Conservation (phyloP, 2,329 filamentous ascomycete species). For the Fusarium coicis region DNA sequence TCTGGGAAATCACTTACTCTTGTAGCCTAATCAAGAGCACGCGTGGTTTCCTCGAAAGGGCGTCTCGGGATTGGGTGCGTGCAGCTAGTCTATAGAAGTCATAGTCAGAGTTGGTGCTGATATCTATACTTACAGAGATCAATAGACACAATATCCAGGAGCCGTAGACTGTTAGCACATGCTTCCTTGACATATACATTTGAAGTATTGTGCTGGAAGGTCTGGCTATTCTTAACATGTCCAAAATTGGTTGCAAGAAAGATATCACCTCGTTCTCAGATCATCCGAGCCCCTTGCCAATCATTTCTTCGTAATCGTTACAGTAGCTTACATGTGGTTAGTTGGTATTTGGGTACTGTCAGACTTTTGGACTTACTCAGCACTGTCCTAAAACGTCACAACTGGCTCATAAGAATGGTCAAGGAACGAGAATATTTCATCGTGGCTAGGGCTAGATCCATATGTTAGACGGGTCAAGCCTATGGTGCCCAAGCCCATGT, state of each 20-base stretch:
- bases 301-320: conserved; percentile 56
- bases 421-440: conserved; percentile 60
- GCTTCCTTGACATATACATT: conserved; percentile 24
- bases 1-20: conserved; percentile 31
- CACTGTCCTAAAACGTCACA: conserved; percentile 60
- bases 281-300: conserved; percentile 59
- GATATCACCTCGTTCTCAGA: conserved; percentile 55
- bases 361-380: conserved; percentile 42
- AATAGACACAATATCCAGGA: conserved; percentile 56
- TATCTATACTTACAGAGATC: conserved; percentile 53
- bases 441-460: conserved; percentile 51
- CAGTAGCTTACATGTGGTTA: conserved; percentile 47
- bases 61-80: conserved; percentile 56
- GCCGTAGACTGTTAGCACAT: conserved; percentile 49
- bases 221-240: conserved; percentile 19
- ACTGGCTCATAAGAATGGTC: conserved; percentile 59
- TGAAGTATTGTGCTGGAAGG: background rate
- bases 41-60: conserved; percentile 62
- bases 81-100: conserved; percentile 52
- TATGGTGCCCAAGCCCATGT: conserved; percentile 64
- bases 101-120: accelerated
- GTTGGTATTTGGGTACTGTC: background rate
- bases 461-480: conserved; percentile 46
- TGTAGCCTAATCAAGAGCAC: conserved; percentile 57
- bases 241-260: conserved; percentile 55